Evolutionary conservation across 129 eudicot genomes (phyloP).

Genomic region (Centaurea solstitialis): DNA sequence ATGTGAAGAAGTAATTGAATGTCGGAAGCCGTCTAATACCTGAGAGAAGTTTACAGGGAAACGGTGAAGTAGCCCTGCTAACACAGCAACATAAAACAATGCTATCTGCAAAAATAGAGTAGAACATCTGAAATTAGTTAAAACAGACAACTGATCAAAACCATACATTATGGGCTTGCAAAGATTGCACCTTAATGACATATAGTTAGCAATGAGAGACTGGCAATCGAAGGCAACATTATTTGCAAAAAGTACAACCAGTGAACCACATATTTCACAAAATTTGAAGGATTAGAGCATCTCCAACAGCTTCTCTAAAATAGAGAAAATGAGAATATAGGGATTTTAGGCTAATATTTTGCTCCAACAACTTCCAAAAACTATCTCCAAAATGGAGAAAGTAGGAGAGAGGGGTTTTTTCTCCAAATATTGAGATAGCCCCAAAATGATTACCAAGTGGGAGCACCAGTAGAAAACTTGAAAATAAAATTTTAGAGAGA

Average conservation of each 20-base stretch:
- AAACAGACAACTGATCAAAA: not conserved
- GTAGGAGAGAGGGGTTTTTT: too few relatives aligned
- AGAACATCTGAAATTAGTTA: not conserved
- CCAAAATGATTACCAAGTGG: too few relatives aligned
- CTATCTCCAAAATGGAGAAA: too few relatives aligned
- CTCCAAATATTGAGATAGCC: too few relatives aligned
- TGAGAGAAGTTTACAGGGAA: constrained; percentile 85
- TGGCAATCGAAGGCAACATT: not conserved
- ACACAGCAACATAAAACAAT: constrained; percentile 88
- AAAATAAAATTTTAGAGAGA: too few relatives aligned
- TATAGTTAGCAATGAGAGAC: not conserved
- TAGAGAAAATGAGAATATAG: too few relatives aligned
- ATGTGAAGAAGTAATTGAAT: constrained; percentile 5
- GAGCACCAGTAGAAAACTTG: too few relatives aligned
- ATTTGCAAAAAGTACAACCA: constrained; percentile 6
- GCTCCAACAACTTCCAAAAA: too few relatives aligned
- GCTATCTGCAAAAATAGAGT: constrained; percentile 62
- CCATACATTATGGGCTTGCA: not conserved
- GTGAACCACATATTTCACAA: not conserved
- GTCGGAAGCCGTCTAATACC: constrained; percentile 45
- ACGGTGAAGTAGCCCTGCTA: constrained; percentile 86
- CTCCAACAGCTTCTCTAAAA: too few relatives aligned
- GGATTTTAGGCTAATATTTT: too few relatives aligned
- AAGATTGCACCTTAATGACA: not conserved
- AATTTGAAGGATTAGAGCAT: not conserved